A percentile compares a stretch with the other conserved stretches of the same genome.
phyloP scores from a whole-genome alignment of 2,329 filamentous ascomycete species.

The Verticillium zaregamsianum region DNA sequence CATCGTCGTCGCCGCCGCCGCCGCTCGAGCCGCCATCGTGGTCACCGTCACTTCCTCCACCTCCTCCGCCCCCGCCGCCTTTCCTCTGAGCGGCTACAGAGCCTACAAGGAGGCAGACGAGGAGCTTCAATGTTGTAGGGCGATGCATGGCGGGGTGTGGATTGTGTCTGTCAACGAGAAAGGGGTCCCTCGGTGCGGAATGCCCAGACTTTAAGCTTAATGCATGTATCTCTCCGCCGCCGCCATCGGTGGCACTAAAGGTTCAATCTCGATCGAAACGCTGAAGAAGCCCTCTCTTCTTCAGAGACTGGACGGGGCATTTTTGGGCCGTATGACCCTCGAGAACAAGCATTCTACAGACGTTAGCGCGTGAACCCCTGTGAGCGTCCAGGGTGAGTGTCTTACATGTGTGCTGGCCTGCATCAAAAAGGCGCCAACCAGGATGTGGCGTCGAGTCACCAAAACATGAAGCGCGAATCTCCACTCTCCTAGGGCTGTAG shows the following conservation, averaged over 20 bases:
- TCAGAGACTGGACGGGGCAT: not conserved
- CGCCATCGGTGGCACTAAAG: not conserved
- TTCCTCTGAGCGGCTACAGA: slow-evolving; percentile 36
- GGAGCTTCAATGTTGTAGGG: not conserved
- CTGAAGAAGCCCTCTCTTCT: not conserved
- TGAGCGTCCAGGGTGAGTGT: not conserved
- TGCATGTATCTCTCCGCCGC: not conserved
- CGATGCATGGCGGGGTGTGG: not conserved
- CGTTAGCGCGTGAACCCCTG: not conserved
- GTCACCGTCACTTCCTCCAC: not conserved
- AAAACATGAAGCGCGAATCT: not conserved
- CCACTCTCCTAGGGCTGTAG: not conserved
- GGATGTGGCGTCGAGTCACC: not conserved
- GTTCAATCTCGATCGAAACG: not conserved
- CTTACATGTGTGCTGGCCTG: not conserved
- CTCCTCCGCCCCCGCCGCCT: slow-evolving; percentile 33
- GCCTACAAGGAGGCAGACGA: not conserved
- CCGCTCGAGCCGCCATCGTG: not conserved
- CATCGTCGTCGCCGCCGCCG: not conserved
- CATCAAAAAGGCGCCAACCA: not conserved
- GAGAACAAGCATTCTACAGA: not conserved
- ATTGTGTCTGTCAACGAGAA: not conserved
- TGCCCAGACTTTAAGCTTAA: not conserved
- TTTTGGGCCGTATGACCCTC: not conserved
- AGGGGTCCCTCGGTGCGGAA: not conserved